Percentiles rank a stretch among this genome's conserved stretches.
phyloP scores from a whole-genome alignment of 352 stramenopile species.

The Blastocystis sp. region DNA sequence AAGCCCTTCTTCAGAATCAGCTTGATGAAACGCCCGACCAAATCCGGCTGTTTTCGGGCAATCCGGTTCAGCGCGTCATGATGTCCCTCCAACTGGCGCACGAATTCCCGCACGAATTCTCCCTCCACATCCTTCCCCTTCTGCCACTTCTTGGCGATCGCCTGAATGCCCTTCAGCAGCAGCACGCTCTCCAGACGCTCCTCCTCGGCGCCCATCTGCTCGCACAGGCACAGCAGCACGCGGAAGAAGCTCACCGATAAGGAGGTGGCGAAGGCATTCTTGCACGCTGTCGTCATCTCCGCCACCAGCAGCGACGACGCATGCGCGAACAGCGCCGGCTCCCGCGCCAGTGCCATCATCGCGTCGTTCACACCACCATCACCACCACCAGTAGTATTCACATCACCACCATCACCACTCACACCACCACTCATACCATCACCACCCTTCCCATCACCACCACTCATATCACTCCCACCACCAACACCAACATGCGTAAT shows the following conservation, averaged over 20 bases:
- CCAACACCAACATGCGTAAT: no score
- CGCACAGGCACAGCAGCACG: neutral
- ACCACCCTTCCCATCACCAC: no score
- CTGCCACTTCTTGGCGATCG: neutral
- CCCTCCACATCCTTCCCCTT: neutral
- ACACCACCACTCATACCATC: no score
- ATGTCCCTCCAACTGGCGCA: neutral
- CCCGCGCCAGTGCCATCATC: no score
- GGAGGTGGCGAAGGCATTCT: neutral
- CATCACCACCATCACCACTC: no score
- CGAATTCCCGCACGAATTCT: neutral
- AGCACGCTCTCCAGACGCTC: neutral
- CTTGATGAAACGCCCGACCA: neutral
- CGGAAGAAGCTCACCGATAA: neutral
- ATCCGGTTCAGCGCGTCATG: neutral
- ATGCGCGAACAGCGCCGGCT: neutral
- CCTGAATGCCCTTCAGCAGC: neutral
- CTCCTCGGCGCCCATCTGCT: neutral
- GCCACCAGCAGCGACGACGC: neutral
- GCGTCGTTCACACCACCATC: no score
- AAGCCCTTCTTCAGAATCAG: conserved; percentile 38
- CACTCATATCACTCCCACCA: no score
- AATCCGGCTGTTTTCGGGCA: neutral
- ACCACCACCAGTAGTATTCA: no score
- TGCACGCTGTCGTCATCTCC: neutral